Conservation (phyloP, 257 asterid species). For the Nemophila menziesii region DNA sequence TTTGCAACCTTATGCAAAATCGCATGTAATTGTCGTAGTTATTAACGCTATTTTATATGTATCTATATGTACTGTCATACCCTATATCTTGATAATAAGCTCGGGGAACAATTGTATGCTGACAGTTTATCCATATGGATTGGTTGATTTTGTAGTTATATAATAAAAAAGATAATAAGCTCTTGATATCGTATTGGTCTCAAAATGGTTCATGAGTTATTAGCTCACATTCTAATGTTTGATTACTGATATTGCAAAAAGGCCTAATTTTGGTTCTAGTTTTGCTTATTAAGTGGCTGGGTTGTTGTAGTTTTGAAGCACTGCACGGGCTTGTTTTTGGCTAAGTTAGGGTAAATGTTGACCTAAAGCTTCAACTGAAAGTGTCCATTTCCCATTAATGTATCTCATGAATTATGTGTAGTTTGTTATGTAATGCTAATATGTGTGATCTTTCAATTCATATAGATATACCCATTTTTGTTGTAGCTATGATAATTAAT, state of each 20-base stretch:
- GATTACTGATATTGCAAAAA: not conserved
- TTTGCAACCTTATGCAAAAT: slow-evolving; percentile 44
- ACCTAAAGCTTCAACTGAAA: not conserved
- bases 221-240: too few relatives aligned
- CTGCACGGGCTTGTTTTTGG: not conserved
- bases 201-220: too few relatives aligned
- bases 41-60: not conserved
- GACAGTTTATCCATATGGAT: too few relatives aligned
- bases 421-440: not conserved
- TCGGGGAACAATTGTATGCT: not conserved
- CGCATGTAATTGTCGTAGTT: slow-evolving; percentile 34
- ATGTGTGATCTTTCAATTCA: not conserved
- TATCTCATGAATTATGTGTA: not conserved
- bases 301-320: too few relatives aligned
- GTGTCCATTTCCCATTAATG: not conserved
- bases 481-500: not conserved
- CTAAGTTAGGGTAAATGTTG: not conserved
- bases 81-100: not conserved
- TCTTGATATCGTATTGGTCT: too few relatives aligned
- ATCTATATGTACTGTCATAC: not conserved
- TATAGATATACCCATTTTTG: too few relatives aligned
- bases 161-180: too few relatives aligned
- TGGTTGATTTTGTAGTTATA: too few relatives aligned
- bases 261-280: too few relatives aligned
- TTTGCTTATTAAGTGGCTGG: not conserved